A percentile compares a stretch with the other conserved stretches of the same genome.
phyloP scores from a whole-genome alignment of 108 stramenopile genomes.

The Nitzschia palea region DNA sequence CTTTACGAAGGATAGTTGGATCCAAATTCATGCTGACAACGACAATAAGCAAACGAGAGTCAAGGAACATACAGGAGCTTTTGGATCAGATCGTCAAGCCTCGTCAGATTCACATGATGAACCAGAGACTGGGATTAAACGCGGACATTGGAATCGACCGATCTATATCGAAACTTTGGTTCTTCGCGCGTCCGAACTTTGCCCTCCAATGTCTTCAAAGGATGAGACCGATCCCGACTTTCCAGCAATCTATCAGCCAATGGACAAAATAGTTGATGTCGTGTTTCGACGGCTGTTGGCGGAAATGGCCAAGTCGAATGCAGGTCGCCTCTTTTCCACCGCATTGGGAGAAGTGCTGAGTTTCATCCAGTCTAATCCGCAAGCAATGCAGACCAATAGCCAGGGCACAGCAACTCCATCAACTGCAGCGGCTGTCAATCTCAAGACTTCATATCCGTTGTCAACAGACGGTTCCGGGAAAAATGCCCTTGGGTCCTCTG shows the following conservation, averaged over 20 bases:
- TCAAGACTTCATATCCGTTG: too few species aligned
- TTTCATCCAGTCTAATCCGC: constrained; percentile 24
- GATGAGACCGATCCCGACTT: constrained; percentile 31
- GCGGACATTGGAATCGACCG: constrained; percentile 51
- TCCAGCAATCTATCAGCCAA: constrained; percentile 47
- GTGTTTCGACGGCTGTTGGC: constrained; percentile 43
- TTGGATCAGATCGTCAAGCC: neutral
- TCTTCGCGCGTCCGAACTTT: constrained; percentile 50
- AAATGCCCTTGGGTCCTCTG: too few species aligned
- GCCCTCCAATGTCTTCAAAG: constrained; percentile 46
- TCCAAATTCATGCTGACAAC: constrained; percentile 6
- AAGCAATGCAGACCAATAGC: neutral
- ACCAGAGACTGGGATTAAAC: neutral
- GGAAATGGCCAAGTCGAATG: constrained; percentile 62
- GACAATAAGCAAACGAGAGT: constrained; percentile 1
- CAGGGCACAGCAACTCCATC: neutral
- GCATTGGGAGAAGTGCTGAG: constrained; percentile 54
- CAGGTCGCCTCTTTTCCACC: constrained; percentile 50
- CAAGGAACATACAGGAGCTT: neutral
- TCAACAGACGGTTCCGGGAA: too few species aligned
- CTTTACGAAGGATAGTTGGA: constrained; percentile 54
- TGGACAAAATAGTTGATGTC: constrained; percentile 46
- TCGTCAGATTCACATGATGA: neutral
- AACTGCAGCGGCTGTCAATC: neutral
- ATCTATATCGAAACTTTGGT: constrained; percentile 41